Percentiles rank a stretch among this genome's conserved stretches.
Evolutionary conservation across 1,284 basidiomycete genomes (phyloP).

Genomic region (Tylopilus orsonianus): DNA sequence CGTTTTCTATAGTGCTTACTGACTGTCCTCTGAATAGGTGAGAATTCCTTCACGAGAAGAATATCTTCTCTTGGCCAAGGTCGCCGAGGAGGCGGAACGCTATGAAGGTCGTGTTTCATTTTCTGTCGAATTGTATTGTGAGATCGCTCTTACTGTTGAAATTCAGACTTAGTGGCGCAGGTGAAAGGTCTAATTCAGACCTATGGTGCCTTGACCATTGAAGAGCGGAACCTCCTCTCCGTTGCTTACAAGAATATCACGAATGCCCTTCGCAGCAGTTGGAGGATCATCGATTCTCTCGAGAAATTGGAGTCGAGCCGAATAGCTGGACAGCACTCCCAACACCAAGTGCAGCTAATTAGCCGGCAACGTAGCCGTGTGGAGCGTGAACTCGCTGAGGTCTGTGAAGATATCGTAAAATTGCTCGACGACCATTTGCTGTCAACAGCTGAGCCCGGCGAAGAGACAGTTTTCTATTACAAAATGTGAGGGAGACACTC

Average conservation of each 20-base stretch:
- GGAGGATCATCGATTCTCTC: slow-evolving; percentile 57
- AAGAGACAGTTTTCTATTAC: slow-evolving; percentile 67
- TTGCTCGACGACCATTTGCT: slow-evolving; percentile 55
- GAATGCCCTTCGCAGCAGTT: slow-evolving; percentile 58
- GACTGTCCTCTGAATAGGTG: slow-evolving; percentile 20
- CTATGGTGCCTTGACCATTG: slow-evolving; percentile 52
- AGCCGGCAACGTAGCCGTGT: slow-evolving; percentile 52
- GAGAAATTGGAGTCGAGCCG: slow-evolving; percentile 49
- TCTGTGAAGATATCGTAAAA: slow-evolving; percentile 59
- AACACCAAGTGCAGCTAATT: slow-evolving; percentile 48
- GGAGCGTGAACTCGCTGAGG: slow-evolving; percentile 53
- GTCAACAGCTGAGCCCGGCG: slow-evolving; percentile 54
- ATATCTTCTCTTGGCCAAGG: slow-evolving; percentile 55
- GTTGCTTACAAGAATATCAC: slow-evolving; percentile 72
- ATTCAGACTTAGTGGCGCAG: slow-evolving; percentile 55
- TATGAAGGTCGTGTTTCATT: slow-evolving; percentile 49
- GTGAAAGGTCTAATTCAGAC: slow-evolving; percentile 54
- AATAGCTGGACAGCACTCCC: slow-evolving; percentile 26
- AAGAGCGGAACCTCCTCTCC: slow-evolving; percentile 69
- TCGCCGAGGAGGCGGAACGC: slow-evolving; percentile 66
- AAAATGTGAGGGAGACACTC: slow-evolving; percentile 51
- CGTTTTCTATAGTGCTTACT: background rate
- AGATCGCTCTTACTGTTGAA: slow-evolving; percentile 15
- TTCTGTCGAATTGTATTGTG: background rate
- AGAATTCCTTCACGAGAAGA: slow-evolving; percentile 38